phyloP scores from a whole-genome alignment of 1,284 basidiomycete species.

The Lentinula novae-zelandiae region DNA sequence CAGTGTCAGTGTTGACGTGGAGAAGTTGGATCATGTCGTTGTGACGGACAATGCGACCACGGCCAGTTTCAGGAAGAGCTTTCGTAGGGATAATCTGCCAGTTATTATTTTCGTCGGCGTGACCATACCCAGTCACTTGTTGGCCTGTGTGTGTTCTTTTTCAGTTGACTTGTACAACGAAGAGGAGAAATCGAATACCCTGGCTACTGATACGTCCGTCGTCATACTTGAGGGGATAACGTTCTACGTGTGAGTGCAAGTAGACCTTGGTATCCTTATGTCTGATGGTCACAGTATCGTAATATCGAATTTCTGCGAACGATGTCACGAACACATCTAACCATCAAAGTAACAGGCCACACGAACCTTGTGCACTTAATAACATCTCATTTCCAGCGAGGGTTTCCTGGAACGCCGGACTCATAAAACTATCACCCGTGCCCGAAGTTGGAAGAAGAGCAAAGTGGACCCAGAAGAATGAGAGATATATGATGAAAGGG shows the following conservation, averaged over 20 bases:
- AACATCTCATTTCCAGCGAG: constrained; percentile 90
- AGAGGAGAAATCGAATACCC: constrained; percentile 41
- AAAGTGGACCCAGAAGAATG: constrained; percentile 97
- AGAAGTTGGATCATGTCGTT: constrained; percentile 87
- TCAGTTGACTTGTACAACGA: constrained; percentile 8
- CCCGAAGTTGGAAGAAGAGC: constrained; percentile 88
- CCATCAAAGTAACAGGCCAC: background rate
- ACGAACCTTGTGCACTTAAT: constrained; percentile 81
- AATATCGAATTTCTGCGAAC: constrained; percentile 84
- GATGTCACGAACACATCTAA: background rate
- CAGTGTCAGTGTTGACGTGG: constrained; percentile 82
- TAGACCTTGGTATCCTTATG: constrained; percentile 94
- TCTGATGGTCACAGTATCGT: constrained; percentile 82
- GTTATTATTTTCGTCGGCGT: constrained; percentile 91
- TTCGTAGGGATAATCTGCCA: constrained; percentile 97
- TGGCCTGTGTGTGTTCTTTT: constrained; percentile 56
- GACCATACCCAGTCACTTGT: constrained; percentile 97
- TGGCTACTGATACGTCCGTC: constrained; percentile 96
- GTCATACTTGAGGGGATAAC: constrained; percentile 92
- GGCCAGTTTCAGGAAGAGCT: constrained; percentile 84
- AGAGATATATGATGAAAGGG: constrained; percentile 88
- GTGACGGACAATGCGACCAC: constrained; percentile 86
- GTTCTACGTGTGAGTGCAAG: constrained; percentile 89
- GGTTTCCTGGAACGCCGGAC: constrained; percentile 96
- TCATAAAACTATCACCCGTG: constrained; percentile 96